phyloP scores from a whole-genome alignment of 148 eudicot genomes.

The Spergularia bocconei region DNA sequence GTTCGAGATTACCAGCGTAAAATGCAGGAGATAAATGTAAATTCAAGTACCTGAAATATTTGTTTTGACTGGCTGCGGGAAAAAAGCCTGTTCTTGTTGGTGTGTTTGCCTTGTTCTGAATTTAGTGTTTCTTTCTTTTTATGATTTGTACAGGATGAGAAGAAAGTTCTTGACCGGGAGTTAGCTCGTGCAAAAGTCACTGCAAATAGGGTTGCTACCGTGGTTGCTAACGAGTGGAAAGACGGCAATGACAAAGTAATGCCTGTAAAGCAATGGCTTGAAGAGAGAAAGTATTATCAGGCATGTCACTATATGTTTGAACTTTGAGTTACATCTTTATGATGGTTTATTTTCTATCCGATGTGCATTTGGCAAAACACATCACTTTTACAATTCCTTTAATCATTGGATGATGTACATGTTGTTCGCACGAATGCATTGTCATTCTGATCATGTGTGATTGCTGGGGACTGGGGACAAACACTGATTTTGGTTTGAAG shows the following conservation, averaged over 20 bases:
- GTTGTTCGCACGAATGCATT: background rate
- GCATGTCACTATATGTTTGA: slow-evolving; percentile 29
- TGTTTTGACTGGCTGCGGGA: background rate
- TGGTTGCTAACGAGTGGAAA: slow-evolving; percentile 99
- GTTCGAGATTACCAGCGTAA: slow-evolving; percentile 96
- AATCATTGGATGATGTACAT: background rate
- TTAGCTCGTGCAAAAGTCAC: slow-evolving; percentile 90
- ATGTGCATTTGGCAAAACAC: background rate
- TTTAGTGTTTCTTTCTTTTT: background rate
- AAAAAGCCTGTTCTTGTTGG: background rate
- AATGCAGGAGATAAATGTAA: slow-evolving; percentile 92
- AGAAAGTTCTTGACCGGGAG: slow-evolving; percentile 76
- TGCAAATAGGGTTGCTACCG: slow-evolving; percentile 93
- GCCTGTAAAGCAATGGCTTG: slow-evolving; percentile 99
- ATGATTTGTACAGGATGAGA: slow-evolving; percentile 66
- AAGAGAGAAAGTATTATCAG: slow-evolving; percentile 92
- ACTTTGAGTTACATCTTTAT: background rate
- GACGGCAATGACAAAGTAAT: slow-evolving; percentile 95
- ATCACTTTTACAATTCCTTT: background rate
- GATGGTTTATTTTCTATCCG: background rate
- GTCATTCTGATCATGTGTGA: no score
- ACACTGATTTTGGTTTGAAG: background rate
- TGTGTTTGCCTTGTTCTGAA: slow-evolving; percentile 5
- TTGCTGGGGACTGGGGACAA: no score
- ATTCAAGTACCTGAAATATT: background rate